Evolutionary conservation across 1,284 basidiomycete species (phyloP), one percentile per base, ranked within the genome.

Genomic region (Pisolithus thermaeus): DNA sequence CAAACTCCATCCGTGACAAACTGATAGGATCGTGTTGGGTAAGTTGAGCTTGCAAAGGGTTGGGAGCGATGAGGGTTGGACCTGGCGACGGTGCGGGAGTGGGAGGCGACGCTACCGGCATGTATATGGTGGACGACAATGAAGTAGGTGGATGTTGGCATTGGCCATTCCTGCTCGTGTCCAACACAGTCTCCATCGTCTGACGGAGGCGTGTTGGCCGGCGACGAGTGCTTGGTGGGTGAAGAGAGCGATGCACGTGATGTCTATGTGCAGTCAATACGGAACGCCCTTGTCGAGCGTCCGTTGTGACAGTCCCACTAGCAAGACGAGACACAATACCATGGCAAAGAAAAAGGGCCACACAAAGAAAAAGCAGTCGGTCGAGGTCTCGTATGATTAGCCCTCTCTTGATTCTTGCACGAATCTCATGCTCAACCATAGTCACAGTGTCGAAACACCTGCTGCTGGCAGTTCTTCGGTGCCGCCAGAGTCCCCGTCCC

Each of bases 61-160:
- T 55, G 39, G 53, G 52, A 32, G 51, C 57, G 22, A 55, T 37
- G 44, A 52, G 51, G 18, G 36, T 32, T 14, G 75, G 71, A 8
- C 67, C 68, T 23, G 84, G 83, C 0, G 84, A 87, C 1, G 84
- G 83, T 7, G 82, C 81, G 9, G 84, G 84, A 0, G 85, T 87
- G 1, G 84, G 84, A 0, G 84, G 85, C 1, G 81, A 78, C 41
- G 74, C 70, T 39, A 82, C 72, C 39, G 83, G 81, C 64, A 84
- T 75, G 65, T 77, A 81, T 9, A 82, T 62, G 3, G 70, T 71
- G 22, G 38, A 39, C 18, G 38, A 39, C 22, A 22, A 39, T 20
- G 38, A 39, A 22, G n/a, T 9, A 20, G 38, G 38, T 20, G 38
- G 11, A 12, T 39, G 38, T 9, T 22, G 44, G 28, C 44, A 46